Percentiles rank a stretch among this genome's conserved stretches.
Evolutionary conservation across 257 asterid species (phyloP).

Genomic region (Craterostigma plantagineum): DNA sequence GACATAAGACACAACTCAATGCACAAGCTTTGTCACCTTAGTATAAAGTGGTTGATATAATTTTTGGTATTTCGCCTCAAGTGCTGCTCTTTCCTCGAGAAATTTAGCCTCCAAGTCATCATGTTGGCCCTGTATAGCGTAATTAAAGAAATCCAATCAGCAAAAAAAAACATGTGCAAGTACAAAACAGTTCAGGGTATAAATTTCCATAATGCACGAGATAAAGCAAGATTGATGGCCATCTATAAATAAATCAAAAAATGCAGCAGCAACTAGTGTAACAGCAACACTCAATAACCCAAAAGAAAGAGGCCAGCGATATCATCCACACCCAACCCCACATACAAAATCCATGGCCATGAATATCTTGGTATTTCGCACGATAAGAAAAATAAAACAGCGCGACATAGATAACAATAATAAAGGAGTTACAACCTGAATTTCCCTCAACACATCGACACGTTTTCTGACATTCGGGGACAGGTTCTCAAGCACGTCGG

Average conservation of each 20-base stretch:
- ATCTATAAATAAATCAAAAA: too few species aligned
- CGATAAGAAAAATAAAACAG: too few species aligned
- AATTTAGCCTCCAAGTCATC: constrained; percentile 43
- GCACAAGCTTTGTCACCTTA: constrained; percentile 18
- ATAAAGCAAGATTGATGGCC: too few species aligned
- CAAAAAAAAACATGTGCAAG: neutral
- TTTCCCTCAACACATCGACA: constrained; percentile 39
- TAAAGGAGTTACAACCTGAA: constrained; percentile 20
- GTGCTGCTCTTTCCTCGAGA: constrained; percentile 43
- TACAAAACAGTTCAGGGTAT: neutral
- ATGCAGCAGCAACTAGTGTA: too few species aligned
- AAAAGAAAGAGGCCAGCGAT: too few species aligned
- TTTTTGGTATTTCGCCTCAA: constrained; percentile 54
- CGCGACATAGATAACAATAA: neutral
- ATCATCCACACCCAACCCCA: too few species aligned
- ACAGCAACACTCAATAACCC: too few species aligned
- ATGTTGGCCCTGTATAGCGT: constrained; percentile 25
- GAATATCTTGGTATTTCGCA: too few species aligned
- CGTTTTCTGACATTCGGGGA: constrained; percentile 38
- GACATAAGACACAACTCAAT: neutral
- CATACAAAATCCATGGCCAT: too few species aligned
- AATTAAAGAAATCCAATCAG: neutral
- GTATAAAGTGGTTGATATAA: constrained; percentile 38
- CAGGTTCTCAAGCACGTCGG: constrained; percentile 37
- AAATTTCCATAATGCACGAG: too few species aligned